phyloP scores from a whole-genome alignment of 345 rosid species.

The Hypericum perforatum region DNA sequence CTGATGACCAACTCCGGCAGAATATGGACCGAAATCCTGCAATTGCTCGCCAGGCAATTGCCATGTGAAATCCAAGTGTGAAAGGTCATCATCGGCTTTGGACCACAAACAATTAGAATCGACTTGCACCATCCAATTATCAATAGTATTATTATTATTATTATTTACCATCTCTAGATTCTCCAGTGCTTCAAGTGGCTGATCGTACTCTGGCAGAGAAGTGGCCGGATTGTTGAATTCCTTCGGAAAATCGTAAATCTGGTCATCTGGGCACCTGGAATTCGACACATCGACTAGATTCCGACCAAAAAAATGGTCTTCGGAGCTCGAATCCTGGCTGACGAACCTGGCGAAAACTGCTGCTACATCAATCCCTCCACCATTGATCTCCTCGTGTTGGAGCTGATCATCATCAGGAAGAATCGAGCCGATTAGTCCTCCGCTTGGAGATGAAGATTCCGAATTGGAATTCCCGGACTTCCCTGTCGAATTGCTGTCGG shows the following conservation, averaged over 20 bases:
- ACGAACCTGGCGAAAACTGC: conserved; percentile 64
- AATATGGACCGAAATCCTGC: conserved; percentile 23
- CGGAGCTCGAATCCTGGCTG: conserved; percentile 22
- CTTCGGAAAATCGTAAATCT: not conserved
- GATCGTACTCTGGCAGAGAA: conserved; percentile 10
- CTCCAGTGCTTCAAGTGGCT: no score
- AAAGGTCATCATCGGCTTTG: conserved; percentile 11
- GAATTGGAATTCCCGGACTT: no score
- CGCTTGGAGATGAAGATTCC: no score
- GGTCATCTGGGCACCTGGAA: not conserved
- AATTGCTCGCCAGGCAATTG: conserved; percentile 15
- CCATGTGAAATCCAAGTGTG: conserved; percentile 14
- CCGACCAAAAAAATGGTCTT: conserved; percentile 5
- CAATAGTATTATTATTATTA: no score
- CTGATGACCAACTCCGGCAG: conserved; percentile 21
- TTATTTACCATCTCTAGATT: no score
- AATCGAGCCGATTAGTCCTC: not conserved
- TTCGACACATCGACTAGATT: not conserved
- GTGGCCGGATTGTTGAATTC: conserved; percentile 12
- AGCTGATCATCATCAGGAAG: not conserved
- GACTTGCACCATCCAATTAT: conserved; percentile 22
- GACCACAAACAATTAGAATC: conserved; percentile 15
- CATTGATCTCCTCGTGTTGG: conserved; percentile 5
- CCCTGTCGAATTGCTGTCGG: no score
- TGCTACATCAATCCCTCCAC: conserved; percentile 52